phyloP scores from a whole-genome alignment of 805 yeast species.

The Debaryomyces maramus region DNA sequence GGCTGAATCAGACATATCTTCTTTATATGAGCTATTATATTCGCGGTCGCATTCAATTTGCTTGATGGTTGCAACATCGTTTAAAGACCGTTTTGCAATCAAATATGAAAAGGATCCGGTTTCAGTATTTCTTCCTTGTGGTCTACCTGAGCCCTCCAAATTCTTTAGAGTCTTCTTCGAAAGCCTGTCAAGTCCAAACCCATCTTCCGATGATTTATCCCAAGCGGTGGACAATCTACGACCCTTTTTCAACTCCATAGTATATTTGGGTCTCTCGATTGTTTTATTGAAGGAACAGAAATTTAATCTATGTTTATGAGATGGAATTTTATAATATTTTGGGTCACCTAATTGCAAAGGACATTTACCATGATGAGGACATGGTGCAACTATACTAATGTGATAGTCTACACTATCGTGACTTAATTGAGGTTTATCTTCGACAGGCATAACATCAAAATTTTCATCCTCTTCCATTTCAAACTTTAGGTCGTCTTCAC shows the following conservation, averaged over 20 bases:
- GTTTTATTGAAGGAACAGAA: constrained; percentile 77
- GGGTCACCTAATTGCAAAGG: constrained; percentile 84
- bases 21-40: constrained; percentile 23
- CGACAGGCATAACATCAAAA: constrained; percentile 25
- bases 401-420: constrained; percentile 45
- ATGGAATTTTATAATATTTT: constrained; percentile 54
- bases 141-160: constrained; percentile 75
- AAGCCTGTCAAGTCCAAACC: constrained; percentile 50
- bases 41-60: constrained; percentile 41
- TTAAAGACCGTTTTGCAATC: constrained; percentile 59
- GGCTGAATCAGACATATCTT: constrained; percentile 19
- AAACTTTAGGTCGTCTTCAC: constrained; percentile 46
- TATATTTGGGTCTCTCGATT: constrained; percentile 73
- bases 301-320: constrained; percentile 58
- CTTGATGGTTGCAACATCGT: constrained; percentile 41
- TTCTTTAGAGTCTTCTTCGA: constrained; percentile 29
- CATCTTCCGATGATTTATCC: constrained; percentile 56
- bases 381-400: constrained; percentile 79
- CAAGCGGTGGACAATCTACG: constrained; percentile 69
- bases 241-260: constrained; percentile 86
- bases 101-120: constrained; percentile 72
- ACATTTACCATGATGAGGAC: constrained; percentile 82
- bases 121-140: constrained; percentile 69
- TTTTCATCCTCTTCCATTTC: constrained; percentile 44
- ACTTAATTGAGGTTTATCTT: constrained; percentile 10